Evolutionary conservation across 2,329 filamentous ascomycete genomes (phyloP), one percentile per base, ranked within the genome.

Genomic region (Phialocephala subalpina): DNA sequence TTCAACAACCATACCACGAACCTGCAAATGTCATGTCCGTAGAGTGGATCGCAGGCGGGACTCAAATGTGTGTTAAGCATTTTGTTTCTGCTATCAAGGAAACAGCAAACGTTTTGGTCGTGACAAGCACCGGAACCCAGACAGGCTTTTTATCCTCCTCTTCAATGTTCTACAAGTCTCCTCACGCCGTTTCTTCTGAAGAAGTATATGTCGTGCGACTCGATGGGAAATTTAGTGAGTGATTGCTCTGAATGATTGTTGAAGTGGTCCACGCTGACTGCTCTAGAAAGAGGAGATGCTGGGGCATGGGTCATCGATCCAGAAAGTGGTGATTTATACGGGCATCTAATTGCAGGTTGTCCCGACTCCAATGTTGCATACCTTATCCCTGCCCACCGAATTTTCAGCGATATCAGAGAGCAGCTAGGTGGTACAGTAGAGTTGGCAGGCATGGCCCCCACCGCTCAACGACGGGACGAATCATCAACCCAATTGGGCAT

Each of bases 371-470:
- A 18, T 12, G 25, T 33, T 11, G 49, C 22, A 27, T 53, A 53
- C 11, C 8, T 53, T 8, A 22, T 53, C 18, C 49, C 49, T 11
- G 49, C 49, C 22, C 29, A 33, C 18, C 49, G 49, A 53, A 53
- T 53, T 3, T 53, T 53, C 49, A 53, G 29, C 49, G 49, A 53
- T 25, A 53, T 53, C 22, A 53, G 14, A 12, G 49, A 53, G 27
- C 49, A 53, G 49, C 49, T 53, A 16, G 49, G 49, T 53, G 49
- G 49, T 14, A 33, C 14, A 11, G 14, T 53, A 18, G 49, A 53
- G 14, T 9, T 53, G 22, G 49, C 49, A 16, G 25, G 49, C 22
- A 53, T 22, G 25, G 29, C 25, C 29, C 49, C 3, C 3, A 53
- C 11, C 49, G 14, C 5, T 14, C 3, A 22, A 53, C 25, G 22